Evolutionary conservation across 169 alveolate species (phyloP), one percentile per base, ranked within the genome.

Genomic region (Blepharisma undulans): DNA sequence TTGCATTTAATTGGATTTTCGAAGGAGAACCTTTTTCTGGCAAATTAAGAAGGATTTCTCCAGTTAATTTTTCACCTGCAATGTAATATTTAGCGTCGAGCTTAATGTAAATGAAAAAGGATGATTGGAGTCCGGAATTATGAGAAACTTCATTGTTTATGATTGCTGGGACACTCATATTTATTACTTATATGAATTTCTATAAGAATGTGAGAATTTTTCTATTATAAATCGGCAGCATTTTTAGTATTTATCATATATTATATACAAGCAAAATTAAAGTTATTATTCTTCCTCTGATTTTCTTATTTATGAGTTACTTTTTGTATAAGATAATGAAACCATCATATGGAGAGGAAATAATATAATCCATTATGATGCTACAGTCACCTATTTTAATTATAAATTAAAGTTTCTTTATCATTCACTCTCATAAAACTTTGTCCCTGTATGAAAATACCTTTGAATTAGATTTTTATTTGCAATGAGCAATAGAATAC

Each of bases 1-100:
- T 74, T 74, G 80, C 29, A 22, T 29, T 74, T 25, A 74, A 74
- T 22, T 25, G 30, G 30, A 74, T 22, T 29, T 74, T 74, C 18
- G 80, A 74, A 74, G 80, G 80, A 25, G 80, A 29, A 29, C 33
- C 7, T 48, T 74, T 74, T 25, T 74, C 80, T 74, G 80, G 80
- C 30, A 74, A 22, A 6, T 74, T 74, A 18, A 74, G 14, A 3
- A 74, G 27, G 3, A 82, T 59, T 82, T 82, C 89, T 36, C 89
- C 89, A 22, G 89, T 25, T n/a, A 82, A 25, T 82, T 33, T 82
- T 82, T 82, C 89, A 21, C 89, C 89, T 21, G 89, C 89, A 6
- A 60, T 48, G 76, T 22, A 82, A 14, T 33, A 36, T 1, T 6
- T 19, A 59, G 78, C 33, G n/a, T 82, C 89, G 33, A 82, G 86